phyloP scores from a whole-genome alignment of 805 yeast genomes.

The Ogataea chonburiensis region DNA sequence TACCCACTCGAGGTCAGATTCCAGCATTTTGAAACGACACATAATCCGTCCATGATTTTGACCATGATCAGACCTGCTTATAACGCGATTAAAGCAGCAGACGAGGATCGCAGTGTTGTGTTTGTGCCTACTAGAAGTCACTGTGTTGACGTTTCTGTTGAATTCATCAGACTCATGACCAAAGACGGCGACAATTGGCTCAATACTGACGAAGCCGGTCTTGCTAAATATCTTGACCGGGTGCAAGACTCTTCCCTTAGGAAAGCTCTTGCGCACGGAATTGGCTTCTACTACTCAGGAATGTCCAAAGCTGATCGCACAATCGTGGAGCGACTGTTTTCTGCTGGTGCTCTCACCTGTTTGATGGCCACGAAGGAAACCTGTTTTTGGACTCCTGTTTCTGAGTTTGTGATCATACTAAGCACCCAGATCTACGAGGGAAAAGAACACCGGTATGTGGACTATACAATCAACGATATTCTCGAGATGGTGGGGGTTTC shows the following conservation, averaged over 20 bases:
- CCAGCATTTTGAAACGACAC: constrained; percentile 46
- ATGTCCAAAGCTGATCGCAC: constrained; percentile 56
- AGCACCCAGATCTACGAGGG: constrained; percentile 77
- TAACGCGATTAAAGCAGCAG: constrained; percentile 37
- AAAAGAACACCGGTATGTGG: constrained; percentile 64
- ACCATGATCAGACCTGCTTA: constrained; percentile 52
- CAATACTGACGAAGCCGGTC: constrained; percentile 37
- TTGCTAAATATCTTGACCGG: constrained; percentile 42
- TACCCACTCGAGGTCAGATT: constrained; percentile 58
- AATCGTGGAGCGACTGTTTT: constrained; percentile 54
- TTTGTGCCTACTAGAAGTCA: constrained; percentile 59
- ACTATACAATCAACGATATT: constrained; percentile 63
- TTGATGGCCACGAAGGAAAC: constrained; percentile 64
- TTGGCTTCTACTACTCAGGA: constrained; percentile 59
- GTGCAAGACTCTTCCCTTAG: constrained; percentile 48
- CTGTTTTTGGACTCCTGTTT: constrained; percentile 47
- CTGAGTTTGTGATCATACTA: constrained; percentile 56
- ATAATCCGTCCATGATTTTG: constrained; percentile 50
- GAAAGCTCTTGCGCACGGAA: constrained; percentile 51
- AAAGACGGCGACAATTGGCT: constrained; percentile 41
- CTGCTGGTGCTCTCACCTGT: constrained; percentile 49
- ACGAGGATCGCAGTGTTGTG: constrained; percentile 39
- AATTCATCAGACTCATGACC: constrained; percentile 36
- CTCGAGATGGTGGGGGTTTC: constrained; percentile 63
- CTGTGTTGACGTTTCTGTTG: constrained; percentile 51